phyloP scores from a whole-genome alignment of 2,329 filamentous ascomycete species.

The Cladobotryum mycophilum region DNA sequence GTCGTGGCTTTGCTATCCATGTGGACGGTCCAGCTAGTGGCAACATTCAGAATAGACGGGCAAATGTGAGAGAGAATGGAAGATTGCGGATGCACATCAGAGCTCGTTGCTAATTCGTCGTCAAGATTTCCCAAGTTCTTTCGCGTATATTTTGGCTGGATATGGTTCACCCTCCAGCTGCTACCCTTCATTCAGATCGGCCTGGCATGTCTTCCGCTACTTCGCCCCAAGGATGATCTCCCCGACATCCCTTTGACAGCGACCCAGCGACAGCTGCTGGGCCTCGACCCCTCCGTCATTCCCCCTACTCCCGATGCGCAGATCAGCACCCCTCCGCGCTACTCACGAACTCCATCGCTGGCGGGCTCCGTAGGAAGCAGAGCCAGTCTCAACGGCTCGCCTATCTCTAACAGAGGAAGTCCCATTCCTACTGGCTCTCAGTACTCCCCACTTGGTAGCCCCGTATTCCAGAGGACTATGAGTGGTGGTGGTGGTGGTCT shows the following conservation, averaged over 20 bases:
- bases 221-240: constrained; percentile 68
- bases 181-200: constrained; percentile 65
- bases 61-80: constrained; percentile 31
- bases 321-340: constrained; percentile 82
- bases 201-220: constrained; percentile 64
- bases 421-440: constrained; percentile 43
- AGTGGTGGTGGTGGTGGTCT: constrained; percentile 26
- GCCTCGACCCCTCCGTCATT: constrained; percentile 61
- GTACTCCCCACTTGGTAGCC: constrained; percentile 40
- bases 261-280: constrained; percentile 72
- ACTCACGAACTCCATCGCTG: constrained; percentile 66
- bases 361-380: constrained; percentile 56
- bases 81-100: too few species aligned
- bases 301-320: constrained; percentile 60
- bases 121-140: constrained; percentile 27
- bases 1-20: constrained; percentile 39
- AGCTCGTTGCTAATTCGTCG: constrained; percentile 13
- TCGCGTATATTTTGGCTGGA: constrained; percentile 35
- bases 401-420: constrained; percentile 51
- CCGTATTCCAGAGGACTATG: constrained; percentile 63
- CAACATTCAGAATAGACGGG: constrained; percentile 30
- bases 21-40: constrained; percentile 30
- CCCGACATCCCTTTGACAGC: constrained; percentile 80
- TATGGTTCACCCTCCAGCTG: constrained; percentile 44
- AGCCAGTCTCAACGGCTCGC: constrained; percentile 51